Evolutionary conservation across 164 flowering plant species (phyloP).

Genomic region (grape (Vitis vinifera)): DNA sequence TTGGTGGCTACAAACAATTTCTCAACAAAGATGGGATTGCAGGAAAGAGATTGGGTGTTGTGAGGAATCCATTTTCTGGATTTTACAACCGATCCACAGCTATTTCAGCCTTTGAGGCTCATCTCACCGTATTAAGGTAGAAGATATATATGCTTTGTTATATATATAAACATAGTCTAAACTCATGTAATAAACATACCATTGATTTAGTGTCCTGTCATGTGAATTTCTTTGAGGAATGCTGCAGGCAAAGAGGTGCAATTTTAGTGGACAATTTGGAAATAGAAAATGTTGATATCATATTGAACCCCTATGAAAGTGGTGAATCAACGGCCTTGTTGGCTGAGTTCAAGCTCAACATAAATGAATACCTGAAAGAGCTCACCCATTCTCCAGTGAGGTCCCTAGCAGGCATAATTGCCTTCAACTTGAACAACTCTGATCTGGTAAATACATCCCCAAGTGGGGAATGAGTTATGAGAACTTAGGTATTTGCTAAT

Average conservation of each 20-base stretch:
- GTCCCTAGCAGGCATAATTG: conserved; percentile 35
- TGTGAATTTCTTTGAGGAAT: background rate
- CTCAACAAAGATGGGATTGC: conserved; percentile 27
- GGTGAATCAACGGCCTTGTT: conserved; percentile 20
- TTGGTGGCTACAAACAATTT: conserved; percentile 29
- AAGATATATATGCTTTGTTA: too few species aligned
- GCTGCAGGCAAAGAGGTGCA: conserved; percentile 37
- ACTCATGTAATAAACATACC: too few species aligned
- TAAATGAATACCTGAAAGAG: conserved; percentile 30
- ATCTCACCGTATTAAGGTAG: conserved; percentile 36
- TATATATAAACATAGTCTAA: too few species aligned
- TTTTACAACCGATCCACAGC: conserved; percentile 15
- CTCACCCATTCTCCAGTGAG: conserved; percentile 31
- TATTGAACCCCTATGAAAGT: conserved; percentile 10
- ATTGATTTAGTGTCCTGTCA: too few species aligned
- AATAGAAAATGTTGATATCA: conserved; percentile 22
- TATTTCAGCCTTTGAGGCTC: conserved; percentile 31
- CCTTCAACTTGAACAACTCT: conserved; percentile 28
- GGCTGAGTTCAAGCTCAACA: conserved; percentile 32
- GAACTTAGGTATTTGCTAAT: too few species aligned
- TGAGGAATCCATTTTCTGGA: conserved; percentile 35
- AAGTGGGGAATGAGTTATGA: too few species aligned
- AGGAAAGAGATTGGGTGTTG: conserved; percentile 34
- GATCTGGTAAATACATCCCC: conserved; percentile 21
- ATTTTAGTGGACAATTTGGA: conserved; percentile 36